These are phyloP conservation scores for Galerina sulciceps DNA, from an alignment of 768 basidiomycete species.

Conservation along the genomic window DNA sequence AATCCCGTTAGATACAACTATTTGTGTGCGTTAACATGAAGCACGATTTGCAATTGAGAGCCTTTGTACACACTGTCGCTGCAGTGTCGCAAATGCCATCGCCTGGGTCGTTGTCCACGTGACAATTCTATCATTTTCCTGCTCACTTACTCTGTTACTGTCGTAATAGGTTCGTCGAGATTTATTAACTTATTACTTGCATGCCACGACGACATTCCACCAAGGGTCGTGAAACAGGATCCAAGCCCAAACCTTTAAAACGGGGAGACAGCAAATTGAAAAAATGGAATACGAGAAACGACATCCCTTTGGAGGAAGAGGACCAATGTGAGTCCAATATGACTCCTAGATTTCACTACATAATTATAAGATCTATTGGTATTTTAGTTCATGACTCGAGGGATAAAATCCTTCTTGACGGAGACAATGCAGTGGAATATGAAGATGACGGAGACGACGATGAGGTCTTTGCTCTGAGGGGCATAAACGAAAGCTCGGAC, in stretches of 20 bases:
- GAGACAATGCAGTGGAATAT: constrained; percentile 43
- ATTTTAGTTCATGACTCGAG: constrained; percentile 68
- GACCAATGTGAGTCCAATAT: constrained; percentile 65
- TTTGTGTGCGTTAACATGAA: too few relatives aligned
- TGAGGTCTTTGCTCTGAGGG: constrained; percentile 79
- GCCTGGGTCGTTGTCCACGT: too few relatives aligned
- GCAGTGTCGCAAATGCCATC: too few relatives aligned
- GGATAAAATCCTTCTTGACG: constrained; percentile 80
- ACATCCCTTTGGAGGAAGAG: constrained; percentile 79
- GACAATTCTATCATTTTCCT: too few relatives aligned
- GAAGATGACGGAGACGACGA: constrained; percentile 70
- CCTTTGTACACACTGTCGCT: too few relatives aligned
- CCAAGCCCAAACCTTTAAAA: constrained; percentile 52
- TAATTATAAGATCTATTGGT: constrained; percentile 12
- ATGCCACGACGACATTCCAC: constrained; percentile 56
- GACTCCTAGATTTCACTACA: neutral
- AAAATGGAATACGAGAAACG: constrained; percentile 68
- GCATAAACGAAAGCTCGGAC: constrained; percentile 54
- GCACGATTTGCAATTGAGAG: too few relatives aligned
- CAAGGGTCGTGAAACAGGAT: constrained; percentile 34
- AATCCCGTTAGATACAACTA: too few relatives aligned
- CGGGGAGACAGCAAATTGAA: constrained; percentile 57
- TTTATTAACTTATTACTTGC: neutral
- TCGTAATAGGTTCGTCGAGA: neutral
- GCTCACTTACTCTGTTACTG: too few relatives aligned